These are phyloP conservation scores for Wallacemonas sp. DNA, from an alignment of 208 protist genomes.

Conservation along the genomic window DNA sequence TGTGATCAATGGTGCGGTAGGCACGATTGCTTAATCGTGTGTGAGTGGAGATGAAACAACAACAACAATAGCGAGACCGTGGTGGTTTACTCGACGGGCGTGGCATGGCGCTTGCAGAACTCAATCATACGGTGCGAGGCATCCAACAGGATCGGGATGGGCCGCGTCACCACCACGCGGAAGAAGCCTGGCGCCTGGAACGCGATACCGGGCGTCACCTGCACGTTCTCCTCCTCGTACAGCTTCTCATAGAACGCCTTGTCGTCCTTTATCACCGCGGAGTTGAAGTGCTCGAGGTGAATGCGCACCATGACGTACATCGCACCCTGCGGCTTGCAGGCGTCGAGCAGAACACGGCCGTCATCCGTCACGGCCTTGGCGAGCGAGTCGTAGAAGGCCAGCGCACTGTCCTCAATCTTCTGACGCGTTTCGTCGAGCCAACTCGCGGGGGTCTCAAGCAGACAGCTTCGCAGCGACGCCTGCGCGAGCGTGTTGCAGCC, in stretches of 20 bases:
- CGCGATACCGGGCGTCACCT: constrained; percentile 83
- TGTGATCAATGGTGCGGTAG: no score
- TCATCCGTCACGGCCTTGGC: constrained; percentile 56
- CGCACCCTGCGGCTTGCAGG: constrained; percentile 57
- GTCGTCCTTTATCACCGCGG: constrained; percentile 53
- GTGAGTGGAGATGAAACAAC: no score
- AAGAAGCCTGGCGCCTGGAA: constrained; percentile 60
- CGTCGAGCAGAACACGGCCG: constrained; percentile 33
- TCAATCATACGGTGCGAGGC: constrained; percentile 76
- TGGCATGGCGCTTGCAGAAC: constrained; percentile 65
- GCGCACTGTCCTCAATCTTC: constrained; percentile 40
- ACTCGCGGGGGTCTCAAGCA: constrained; percentile 60
- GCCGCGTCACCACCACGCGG: constrained; percentile 80
- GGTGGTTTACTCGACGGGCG: neutral
- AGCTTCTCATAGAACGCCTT: constrained; percentile 82
- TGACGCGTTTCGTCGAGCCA: constrained; percentile 53
- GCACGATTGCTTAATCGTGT: no score
- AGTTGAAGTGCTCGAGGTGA: constrained; percentile 67
- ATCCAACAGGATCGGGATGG: constrained; percentile 65
- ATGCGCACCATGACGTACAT: constrained; percentile 94
- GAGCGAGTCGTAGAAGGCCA: constrained; percentile 29
- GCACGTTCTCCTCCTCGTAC: constrained; percentile 84
- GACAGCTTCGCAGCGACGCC: constrained; percentile 72
- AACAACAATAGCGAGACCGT: no score
- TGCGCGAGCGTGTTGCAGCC: constrained; percentile 91